phyloP scores from a whole-genome alignment of 176 grass and related monocot genomes.

The Carex kokanica region DNA sequence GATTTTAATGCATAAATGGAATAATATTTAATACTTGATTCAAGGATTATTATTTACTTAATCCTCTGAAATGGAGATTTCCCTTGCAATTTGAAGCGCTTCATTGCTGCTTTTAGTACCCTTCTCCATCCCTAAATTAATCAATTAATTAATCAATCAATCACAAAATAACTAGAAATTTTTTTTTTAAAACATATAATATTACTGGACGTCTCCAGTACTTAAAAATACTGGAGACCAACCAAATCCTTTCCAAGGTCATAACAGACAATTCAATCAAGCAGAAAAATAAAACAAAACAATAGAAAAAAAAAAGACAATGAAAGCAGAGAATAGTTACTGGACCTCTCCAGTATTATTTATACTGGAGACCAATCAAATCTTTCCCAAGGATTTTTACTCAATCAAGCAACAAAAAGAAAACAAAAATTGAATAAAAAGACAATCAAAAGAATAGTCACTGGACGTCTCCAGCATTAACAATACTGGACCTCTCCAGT shows the following conservation, averaged over 20 bases:
- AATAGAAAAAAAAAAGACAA: too few species aligned
- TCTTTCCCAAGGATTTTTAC: too few species aligned
- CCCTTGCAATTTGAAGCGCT: slow-evolving; percentile 22
- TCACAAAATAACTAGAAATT: neutral
- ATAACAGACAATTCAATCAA: too few species aligned
- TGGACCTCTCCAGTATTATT: too few species aligned
- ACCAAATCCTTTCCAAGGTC: neutral
- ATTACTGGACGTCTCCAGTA: too few species aligned
- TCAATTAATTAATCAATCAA: neutral
- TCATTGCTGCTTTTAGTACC: slow-evolving; percentile 16
- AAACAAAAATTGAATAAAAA: too few species aligned
- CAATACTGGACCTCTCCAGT: too few species aligned
- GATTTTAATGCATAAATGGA: neutral
- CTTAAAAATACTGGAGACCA: neutral
- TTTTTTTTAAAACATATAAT: neutral
- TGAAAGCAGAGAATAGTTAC: neutral
- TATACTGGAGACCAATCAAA: neutral
- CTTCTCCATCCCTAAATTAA: slow-evolving; percentile 21
- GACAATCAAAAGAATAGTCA: neutral
- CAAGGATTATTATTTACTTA: slow-evolving; percentile 1
- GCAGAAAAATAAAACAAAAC: too few species aligned
- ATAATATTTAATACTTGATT: neutral
- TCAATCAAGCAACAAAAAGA: too few species aligned
- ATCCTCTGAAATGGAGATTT: slow-evolving; percentile 29
- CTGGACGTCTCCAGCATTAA: too few species aligned